These are phyloP conservation scores for Nematocida ausubeli DNA, from an alignment of 371 early-diverging fungal genomes.

Conservation along the genomic window DNA sequence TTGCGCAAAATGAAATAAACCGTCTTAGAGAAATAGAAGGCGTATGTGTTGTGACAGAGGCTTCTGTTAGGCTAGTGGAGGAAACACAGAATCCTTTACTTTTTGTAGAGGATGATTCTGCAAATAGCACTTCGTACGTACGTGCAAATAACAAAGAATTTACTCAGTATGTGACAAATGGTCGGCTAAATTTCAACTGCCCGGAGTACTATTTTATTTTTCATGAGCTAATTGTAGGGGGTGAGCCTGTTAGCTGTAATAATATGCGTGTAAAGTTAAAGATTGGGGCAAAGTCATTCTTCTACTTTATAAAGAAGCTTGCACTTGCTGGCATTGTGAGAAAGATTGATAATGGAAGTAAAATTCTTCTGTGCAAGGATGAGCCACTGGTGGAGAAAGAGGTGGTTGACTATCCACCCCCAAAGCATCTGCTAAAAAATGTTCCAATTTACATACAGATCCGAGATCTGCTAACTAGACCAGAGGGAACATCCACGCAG, in stretches of 20 bases:
- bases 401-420: background rate
- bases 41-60: conserved; percentile 9
- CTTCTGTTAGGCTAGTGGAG: conserved; percentile 26
- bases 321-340: conserved; percentile 4
- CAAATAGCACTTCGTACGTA: background rate
- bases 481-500: conserved; percentile 15
- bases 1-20: conserved; percentile 20
- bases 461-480: background rate
- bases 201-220: conserved; percentile 47
- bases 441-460: conserved; percentile 34
- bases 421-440: background rate
- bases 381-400: background rate
- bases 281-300: conserved; percentile 31
- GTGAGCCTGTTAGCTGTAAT: background rate
- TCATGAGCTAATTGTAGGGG: conserved; percentile 31
- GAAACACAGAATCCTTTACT: background rate
- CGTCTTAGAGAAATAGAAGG: background rate
- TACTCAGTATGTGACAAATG: conserved; percentile 23
- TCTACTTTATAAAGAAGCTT: conserved; percentile 42
- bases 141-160: conserved; percentile 32
- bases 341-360: background rate
- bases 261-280: conserved; percentile 8
- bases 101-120: conserved; percentile 1
- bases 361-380: background rate
- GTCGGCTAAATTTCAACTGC: conserved; percentile 17